These are phyloP conservation scores for Sporobolomyces roseus DNA, from an alignment of 768 basidiomycete species.

Conservation along the genomic window DNA sequence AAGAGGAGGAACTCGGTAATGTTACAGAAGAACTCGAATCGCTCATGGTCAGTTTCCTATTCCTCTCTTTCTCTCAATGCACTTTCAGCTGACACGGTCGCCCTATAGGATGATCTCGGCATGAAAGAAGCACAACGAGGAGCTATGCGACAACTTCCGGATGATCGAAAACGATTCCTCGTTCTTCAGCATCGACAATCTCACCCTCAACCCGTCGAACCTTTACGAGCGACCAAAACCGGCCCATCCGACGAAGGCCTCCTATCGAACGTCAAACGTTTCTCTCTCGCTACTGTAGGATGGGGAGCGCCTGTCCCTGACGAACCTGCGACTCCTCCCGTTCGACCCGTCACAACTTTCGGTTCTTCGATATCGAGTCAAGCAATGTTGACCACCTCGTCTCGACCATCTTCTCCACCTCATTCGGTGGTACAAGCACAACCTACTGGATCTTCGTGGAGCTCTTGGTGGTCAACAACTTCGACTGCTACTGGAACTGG, in stretches of 20 bases:
- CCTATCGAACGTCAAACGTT: conserved; percentile 36
- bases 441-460: conserved; percentile 28
- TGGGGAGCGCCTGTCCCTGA: conserved; percentile 1
- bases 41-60: conserved; percentile 62
- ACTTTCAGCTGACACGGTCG: too few relatives aligned
- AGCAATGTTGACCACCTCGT: conserved; percentile 46
- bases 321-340: conserved; percentile 12
- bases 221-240: conserved; percentile 23
- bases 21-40: conserved; percentile 49
- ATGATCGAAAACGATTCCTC: conserved; percentile 64
- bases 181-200: conserved; percentile 60
- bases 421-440: background rate
- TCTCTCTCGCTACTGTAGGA: conserved; percentile 41
- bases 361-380: background rate
- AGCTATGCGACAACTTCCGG: conserved; percentile 61
- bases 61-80: background rate
- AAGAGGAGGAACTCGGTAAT: conserved; percentile 49
- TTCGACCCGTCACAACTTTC: conserved; percentile 26
- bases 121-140: conserved; percentile 66
- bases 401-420: conserved; percentile 53
- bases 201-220: background rate
- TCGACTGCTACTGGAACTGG: conserved; percentile 33
- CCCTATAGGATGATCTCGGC: conserved; percentile 65
- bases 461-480: conserved; percentile 35
- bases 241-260: conserved; percentile 9